A percentile compares a stretch with the other conserved stretches of the same genome.
Conservation (phyloP, 2,329 filamentous ascomycete species). For the Nemania abortiva region DNA sequence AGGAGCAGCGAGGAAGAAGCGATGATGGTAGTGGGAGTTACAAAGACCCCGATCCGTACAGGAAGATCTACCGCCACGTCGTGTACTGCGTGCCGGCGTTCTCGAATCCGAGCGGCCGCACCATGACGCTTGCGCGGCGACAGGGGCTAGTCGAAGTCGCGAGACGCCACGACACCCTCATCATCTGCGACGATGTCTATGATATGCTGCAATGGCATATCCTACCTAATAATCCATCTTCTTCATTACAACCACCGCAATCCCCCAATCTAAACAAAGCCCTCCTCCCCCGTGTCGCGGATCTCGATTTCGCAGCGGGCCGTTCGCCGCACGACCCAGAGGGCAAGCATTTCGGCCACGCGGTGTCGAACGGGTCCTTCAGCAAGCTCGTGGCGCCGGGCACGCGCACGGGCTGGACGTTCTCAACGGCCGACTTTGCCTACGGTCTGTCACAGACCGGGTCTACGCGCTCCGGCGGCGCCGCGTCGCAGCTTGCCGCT, state of each 20-base stretch:
- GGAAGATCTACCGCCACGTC: constrained; percentile 86
- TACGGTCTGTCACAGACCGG: constrained; percentile 66
- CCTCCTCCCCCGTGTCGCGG: constrained; percentile 80
- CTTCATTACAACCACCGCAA: constrained; percentile 18
- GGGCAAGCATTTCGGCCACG: constrained; percentile 74
- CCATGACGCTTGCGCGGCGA: constrained; percentile 78
- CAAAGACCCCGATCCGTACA: constrained; percentile 68
- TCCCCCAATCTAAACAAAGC: constrained; percentile 49
- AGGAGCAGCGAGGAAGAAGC: neutral
- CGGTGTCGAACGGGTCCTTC: constrained; percentile 88
- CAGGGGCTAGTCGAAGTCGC: constrained; percentile 80
- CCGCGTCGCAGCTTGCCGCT: constrained; percentile 67
- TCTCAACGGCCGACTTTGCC: constrained; percentile 68
- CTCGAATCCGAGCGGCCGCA: constrained; percentile 87
- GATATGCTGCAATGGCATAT: constrained; percentile 87
- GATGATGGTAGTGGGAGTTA: constrained; percentile 43
- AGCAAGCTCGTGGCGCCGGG: constrained; percentile 89
- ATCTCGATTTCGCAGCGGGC: constrained; percentile 78
- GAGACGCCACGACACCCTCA: constrained; percentile 81
- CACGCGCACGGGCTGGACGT: constrained; percentile 76
- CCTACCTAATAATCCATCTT: neutral
- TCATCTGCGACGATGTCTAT: constrained; percentile 93
- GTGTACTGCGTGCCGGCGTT: constrained; percentile 92
- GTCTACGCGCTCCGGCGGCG: constrained; percentile 67
- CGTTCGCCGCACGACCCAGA: constrained; percentile 55